Base-by-base conservation (phyloP, 192 early-diverging fungal genomes). In the Backusella macrospora region DNA sequence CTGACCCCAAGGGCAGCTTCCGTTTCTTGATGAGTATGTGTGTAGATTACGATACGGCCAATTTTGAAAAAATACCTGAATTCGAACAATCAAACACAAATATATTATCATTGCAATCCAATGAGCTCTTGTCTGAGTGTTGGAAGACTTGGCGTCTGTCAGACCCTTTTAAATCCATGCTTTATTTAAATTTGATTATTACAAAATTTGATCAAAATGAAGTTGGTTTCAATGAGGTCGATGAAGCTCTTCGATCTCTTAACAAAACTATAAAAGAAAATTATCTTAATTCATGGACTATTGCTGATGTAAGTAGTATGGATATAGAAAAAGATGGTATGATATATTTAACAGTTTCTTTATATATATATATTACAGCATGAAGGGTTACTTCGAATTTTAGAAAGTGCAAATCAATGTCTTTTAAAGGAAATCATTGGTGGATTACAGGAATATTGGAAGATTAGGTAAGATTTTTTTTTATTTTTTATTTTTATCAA, bases 111-210 rank as follows among this genome's bases (percentile, higher is more conserved):
- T 79, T 82, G 14, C 72, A 74, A 39, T 88, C 85, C 13, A 79
- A 83, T 37, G 81, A 84, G 3, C 64, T 93, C 0, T 75, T 93
- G 16, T 86, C 83, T 9, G 92, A 93, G 47, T 91, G 89, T 65
- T 86, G 84, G 48, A 77, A 92, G 21, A 83, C 88, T 4, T 92
- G 91, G 92, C 77, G 88, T 62, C 49, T 93, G 26, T 85, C 89
- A 0, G 71, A 78, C 6, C 78, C 81, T 38, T 86, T 77, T 76
- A 73, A 84, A 63, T 80, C 81, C 65, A 81, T 87, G 4, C 71
- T 87, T 1, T 76, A 83, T 38, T 77, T 89, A 39, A 84, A 87
- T 29, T 70, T 82, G n/a, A 64, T 87, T 9, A 84, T 82, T 62
- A 71, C 75, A 42, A 70, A 78, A n/a, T 87, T 81, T 74, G 80